A percentile compares a stretch with the other conserved stretches of the same genome.
These are phyloP conservation scores for Solanum peruvianum DNA, from an alignment of 257 asterid species.

Conservation along the genomic window DNA sequence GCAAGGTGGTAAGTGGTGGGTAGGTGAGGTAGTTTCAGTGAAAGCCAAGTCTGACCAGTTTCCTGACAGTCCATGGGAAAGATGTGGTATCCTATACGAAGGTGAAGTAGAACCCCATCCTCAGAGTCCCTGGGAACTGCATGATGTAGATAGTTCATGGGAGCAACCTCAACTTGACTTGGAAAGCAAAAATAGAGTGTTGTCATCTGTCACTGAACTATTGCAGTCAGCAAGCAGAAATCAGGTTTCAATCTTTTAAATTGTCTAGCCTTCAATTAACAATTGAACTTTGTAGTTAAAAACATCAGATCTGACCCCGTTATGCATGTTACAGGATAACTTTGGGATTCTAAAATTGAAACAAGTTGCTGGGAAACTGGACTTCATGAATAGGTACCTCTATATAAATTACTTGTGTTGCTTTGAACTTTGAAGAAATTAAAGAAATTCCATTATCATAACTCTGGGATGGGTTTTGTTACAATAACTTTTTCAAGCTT, in stretches of 20 bases:
- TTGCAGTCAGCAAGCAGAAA: constrained; percentile 30
- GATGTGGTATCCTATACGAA: constrained; percentile 44
- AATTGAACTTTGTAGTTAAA: background rate
- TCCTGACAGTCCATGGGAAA: constrained; percentile 96
- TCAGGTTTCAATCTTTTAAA: constrained; percentile 34
- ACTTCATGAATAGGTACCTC: constrained; percentile 67
- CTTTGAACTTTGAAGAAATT: background rate
- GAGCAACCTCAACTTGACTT: constrained; percentile 44
- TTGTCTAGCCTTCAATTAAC: background rate
- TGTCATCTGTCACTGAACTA: constrained; percentile 29
- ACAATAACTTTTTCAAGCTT: background rate
- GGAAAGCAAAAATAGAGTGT: constrained; percentile 26
- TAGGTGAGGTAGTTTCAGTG: constrained; percentile 47
- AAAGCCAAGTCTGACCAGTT: constrained; percentile 44
- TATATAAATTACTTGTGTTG: background rate
- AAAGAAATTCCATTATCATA: background rate
- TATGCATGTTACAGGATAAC: constrained; percentile 51
- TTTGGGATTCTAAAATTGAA: constrained; percentile 53
- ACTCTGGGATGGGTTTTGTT: background rate
- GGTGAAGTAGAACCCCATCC: constrained; percentile 18
- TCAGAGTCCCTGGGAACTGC: constrained; percentile 95
- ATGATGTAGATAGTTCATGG: constrained; percentile 40
- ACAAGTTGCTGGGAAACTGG: constrained; percentile 49
- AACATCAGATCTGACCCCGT: background rate
- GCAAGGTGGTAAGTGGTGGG: constrained; percentile 77